These are phyloP conservation scores for Eucalyptus albens DNA, from an alignment of 345 rosid species.

Conservation along the genomic window DNA sequence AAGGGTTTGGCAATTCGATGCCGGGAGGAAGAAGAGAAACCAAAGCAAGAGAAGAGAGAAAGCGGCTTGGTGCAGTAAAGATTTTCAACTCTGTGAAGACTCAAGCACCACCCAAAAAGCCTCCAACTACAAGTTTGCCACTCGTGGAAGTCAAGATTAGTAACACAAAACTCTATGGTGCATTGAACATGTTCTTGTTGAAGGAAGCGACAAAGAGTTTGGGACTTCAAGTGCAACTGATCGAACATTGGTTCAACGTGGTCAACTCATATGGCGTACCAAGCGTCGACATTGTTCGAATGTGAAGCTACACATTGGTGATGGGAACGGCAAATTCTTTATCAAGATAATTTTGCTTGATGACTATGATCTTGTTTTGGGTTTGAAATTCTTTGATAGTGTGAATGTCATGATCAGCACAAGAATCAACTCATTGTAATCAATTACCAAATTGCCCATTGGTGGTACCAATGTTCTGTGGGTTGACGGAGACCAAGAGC, in stretches of 20 bases:
- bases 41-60: neutral
- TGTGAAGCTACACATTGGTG: neutral
- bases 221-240: neutral
- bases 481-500: neutral
- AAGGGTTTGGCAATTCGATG: neutral
- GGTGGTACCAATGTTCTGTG: neutral
- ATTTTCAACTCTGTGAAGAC: neutral
- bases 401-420: no score
- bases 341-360: neutral
- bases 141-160: neutral
- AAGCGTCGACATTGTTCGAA: no score
- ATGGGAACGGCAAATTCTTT: neutral
- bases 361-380: neutral
- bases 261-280: neutral
- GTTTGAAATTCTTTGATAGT: neutral
- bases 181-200: neutral
- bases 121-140: neutral
- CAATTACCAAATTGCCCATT: neutral
- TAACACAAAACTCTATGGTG: neutral
- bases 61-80: neutral
- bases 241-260: neutral
- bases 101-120: neutral
- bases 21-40: neutral
- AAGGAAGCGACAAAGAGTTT: neutral
- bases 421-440: neutral